Percentiles rank a stretch among this genome's conserved stretches.
Conservation (phyloP, 768 basidiomycete genomes). For the Hypsizygus marmoreus region DNA sequence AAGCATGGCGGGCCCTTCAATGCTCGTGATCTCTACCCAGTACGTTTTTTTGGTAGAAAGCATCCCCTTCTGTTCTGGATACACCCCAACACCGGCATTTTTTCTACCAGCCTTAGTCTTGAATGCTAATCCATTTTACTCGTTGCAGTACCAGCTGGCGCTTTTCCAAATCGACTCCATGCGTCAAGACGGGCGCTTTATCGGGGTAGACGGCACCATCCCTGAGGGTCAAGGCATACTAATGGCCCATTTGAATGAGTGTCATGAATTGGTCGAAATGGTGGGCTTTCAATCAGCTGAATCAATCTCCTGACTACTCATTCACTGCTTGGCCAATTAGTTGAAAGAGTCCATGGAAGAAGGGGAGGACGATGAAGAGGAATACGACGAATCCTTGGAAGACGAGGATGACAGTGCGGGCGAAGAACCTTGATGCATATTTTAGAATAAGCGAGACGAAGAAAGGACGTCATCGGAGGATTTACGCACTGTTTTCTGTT, state of each 20-base stretch:
- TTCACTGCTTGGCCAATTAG: constrained; percentile 32
- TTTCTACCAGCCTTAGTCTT: too few relatives aligned
- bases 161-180: constrained; percentile 94
- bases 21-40: constrained; percentile 91
- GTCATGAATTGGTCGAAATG: constrained; percentile 96
- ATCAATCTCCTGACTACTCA: not conserved
- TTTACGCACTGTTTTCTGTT: not conserved
- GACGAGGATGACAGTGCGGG: constrained; percentile 16
- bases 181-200: constrained; percentile 91
- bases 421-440: not conserved
- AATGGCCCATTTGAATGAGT: constrained; percentile 94
- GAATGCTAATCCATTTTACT: too few relatives aligned
- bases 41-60: constrained; percentile 38
- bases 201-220: constrained; percentile 83
- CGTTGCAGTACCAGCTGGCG: constrained; percentile 82
- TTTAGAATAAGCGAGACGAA: constrained; percentile 4
- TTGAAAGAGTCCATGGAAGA: constrained; percentile 85
- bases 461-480: not conserved
- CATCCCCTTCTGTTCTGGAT: constrained; percentile 1
- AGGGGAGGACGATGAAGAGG: constrained; percentile 57
- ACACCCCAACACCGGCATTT: too few relatives aligned
- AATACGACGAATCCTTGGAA: constrained; percentile 48
- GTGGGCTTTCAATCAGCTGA: constrained; percentile 38
- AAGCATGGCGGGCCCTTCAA: constrained; percentile 95
- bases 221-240: constrained; percentile 97